Base-by-base conservation (phyloP, 495 filamentous ascomycete genomes). In the Aspergillus bridgeri region DNA sequence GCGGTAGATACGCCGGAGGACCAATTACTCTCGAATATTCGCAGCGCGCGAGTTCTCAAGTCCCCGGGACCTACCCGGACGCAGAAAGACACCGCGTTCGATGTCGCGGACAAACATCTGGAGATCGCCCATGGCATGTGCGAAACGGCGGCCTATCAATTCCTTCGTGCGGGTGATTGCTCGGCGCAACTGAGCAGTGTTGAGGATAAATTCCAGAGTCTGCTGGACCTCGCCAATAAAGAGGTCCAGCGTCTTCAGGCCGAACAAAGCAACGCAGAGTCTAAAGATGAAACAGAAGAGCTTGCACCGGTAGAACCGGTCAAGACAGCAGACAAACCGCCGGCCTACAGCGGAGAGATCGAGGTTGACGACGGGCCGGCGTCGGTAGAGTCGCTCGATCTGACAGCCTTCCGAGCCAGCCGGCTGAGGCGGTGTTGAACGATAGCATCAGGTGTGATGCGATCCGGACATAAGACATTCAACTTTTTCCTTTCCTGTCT, bases 71-170 rank as follows among this genome's bases (percentile, higher is more conserved):
- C 47, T 54, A 48, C 21, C 4, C 33, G 45, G 13, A 53, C 21
- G 19, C 8, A 58, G 25, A 67, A 68, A 46, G 62, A 69, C 20
- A 66, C 66, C 2, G 59, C 70, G 1, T 93, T 88, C 70, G 89
- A 94, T 63, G 76, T 81, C 45, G 75, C 89, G 1, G 92, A 95
- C 62, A 86, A 85, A 65, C 81, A 84, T 1, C 76, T 96, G 50
- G 90, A 96, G 64, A 81, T 82, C 52, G 88, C 88, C 13, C 89
- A 96, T 65, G 81, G 78, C 48, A 81, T 91, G 64, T 95, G 89
- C 69, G 92, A 96, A 71, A 83, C 85, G 52, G 92, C 84, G 15
- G 92, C 92, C 2, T 91, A 93, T 68, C 89, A 94, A 66, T 90
- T 95, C 56, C 79, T 96, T 13, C 83, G 92, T 20, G 85, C 89